Conservation (phyloP, 768 basidiomycete genomes). For the Tylopilus plumbeoviolaceoides region DNA sequence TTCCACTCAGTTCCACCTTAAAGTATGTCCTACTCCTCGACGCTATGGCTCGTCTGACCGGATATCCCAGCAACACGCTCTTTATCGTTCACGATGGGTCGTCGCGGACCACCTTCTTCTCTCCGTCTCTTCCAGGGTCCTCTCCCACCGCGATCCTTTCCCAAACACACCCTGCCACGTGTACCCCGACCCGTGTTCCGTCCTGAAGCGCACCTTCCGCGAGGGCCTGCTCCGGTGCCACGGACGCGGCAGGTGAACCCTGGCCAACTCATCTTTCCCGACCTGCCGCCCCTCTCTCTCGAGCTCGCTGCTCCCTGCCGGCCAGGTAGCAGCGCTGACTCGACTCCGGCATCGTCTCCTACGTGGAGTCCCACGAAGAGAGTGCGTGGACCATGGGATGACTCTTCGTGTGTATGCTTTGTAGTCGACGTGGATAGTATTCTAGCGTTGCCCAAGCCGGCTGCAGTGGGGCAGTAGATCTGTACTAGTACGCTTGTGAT, state of each 20-base stretch:
- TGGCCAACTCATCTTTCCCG: slow-evolving; percentile 11
- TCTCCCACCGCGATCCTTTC: slow-evolving; percentile 52
- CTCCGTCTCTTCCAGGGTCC: slow-evolving; percentile 61
- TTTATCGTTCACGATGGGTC: slow-evolving; percentile 45
- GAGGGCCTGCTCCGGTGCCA: slow-evolving; percentile 16
- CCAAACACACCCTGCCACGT: slow-evolving; percentile 67
- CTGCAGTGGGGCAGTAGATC: slow-evolving; percentile 20
- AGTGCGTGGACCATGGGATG: slow-evolving; percentile 57
- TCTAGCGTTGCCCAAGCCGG: slow-evolving; percentile 45
- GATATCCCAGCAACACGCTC: not conserved
- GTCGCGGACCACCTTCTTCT: slow-evolving; percentile 64
- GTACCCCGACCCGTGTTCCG: slow-evolving; percentile 53
- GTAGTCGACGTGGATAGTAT: slow-evolving; percentile 45
- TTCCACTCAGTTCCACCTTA: not conserved
- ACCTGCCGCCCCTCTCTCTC: slow-evolving; percentile 23
- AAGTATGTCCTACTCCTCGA: not conserved
- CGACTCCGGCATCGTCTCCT: slow-evolving; percentile 16
- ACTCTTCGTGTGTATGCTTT: slow-evolving; percentile 42
- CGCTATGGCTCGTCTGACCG: not conserved
- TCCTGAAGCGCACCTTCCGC: slow-evolving; percentile 27
- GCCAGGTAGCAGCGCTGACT: slow-evolving; percentile 8
- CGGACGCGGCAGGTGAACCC: slow-evolving; percentile 12
- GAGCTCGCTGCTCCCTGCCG: slow-evolving; percentile 16
- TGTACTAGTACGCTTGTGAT: too few species aligned
- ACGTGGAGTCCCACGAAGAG: slow-evolving; percentile 16